These are phyloP conservation scores for apple (Malus domestica) DNA, from an alignment of 306 rosid genomes.

Conservation along the genomic window DNA sequence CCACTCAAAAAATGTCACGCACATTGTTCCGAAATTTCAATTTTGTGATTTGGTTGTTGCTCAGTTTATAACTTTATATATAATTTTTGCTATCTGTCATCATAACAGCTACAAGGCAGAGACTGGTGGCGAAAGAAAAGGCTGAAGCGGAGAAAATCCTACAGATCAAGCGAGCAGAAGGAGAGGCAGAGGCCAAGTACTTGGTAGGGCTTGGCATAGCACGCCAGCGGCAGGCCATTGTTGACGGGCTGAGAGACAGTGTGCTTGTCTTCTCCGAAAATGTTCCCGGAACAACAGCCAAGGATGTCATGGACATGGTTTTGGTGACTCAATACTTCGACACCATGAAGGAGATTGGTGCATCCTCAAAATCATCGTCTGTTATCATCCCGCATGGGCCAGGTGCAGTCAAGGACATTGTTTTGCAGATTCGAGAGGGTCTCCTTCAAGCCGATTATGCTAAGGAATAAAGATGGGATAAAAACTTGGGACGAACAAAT, in stretches of 20 bases:
- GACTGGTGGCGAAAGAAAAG: conserved; percentile 62
- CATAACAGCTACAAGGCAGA: conserved; percentile 53
- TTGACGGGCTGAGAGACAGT: conserved; percentile 64
- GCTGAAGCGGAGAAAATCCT: conserved; percentile 70
- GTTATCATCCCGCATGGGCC: conserved; percentile 81
- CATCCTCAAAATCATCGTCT: conserved; percentile 61
- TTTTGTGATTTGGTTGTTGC: not conserved
- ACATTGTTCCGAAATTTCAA: not conserved
- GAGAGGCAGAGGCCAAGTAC: conserved; percentile 69
- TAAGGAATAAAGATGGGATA: not conserved
- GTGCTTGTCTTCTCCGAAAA: conserved; percentile 58
- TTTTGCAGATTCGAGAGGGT: conserved; percentile 62
- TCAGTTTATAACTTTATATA: too few relatives aligned
- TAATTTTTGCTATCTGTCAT: not conserved
- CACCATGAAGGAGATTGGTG: conserved; percentile 74
- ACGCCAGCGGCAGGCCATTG: conserved; percentile 73
- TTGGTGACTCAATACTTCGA: conserved; percentile 72
- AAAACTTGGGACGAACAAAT: not conserved
- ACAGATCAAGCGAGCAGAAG: conserved; percentile 71
- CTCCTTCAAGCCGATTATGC: conserved; percentile 45
- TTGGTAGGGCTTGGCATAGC: conserved; percentile 71
- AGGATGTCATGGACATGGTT: conserved; percentile 77
- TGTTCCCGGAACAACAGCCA: conserved; percentile 60
- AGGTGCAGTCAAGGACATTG: conserved; percentile 60
- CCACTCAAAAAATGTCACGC: not conserved